These are phyloP conservation scores for Tagetes erecta DNA, from an alignment of 129 eudicot genomes.

Conservation along the genomic window DNA sequence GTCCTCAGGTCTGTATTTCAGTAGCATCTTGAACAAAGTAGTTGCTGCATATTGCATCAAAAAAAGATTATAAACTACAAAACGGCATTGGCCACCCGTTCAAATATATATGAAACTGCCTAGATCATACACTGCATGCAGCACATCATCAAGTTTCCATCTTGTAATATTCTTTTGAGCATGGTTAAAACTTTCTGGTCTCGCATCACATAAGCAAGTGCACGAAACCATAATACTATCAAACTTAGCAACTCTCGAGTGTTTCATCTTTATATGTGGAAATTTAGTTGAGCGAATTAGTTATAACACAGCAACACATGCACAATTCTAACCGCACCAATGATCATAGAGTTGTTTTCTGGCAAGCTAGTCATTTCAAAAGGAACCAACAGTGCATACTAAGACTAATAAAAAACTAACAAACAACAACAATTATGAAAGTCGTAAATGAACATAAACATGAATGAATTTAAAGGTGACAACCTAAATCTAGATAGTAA, in stretches of 20 bases:
- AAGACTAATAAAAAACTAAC: no score
- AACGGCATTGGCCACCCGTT: neutral
- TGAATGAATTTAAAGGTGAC: neutral
- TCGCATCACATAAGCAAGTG: neutral
- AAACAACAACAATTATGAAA: no score
- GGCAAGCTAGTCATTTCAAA: neutral
- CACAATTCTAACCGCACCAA: no score
- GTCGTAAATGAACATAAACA: neutral
- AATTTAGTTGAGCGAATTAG: neutral
- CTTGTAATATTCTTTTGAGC: neutral
- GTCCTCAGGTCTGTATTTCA: constrained; percentile 29
- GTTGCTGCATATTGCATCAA: constrained; percentile 9
- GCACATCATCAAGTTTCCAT: neutral
- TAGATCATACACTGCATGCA: neutral
- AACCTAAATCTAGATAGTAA: neutral
- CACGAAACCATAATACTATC: neutral
- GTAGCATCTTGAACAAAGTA: constrained; percentile 9
- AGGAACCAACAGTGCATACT: neutral
- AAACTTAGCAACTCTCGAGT: neutral
- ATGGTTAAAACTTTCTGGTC: neutral
- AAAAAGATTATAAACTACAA: neutral
- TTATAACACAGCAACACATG: no score
- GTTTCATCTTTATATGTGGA: neutral
- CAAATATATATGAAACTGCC: neutral
- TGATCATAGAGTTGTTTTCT: neutral